Evolutionary conservation across 2,329 filamentous ascomycete genomes (phyloP).

Genomic region (Dendryphion nanum): DNA sequence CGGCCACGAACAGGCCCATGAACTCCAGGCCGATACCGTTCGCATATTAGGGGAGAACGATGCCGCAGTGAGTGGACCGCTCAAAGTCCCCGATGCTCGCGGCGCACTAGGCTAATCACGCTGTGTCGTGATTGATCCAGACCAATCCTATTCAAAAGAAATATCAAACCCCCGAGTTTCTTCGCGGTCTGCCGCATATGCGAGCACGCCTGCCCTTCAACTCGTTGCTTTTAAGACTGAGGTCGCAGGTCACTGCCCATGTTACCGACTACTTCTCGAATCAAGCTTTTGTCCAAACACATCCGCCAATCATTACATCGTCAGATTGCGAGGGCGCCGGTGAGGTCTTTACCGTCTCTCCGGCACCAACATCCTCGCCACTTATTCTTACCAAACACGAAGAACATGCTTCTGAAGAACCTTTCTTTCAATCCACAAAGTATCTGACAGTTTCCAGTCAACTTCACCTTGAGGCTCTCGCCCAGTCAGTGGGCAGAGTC

Average conservation of each 20-base stretch:
- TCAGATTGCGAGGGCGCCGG: constrained; percentile 97
- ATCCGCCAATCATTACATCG: constrained; percentile 91
- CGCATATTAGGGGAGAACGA: constrained; percentile 75
- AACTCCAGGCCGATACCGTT: constrained; percentile 72
- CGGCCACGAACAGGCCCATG: constrained; percentile 69
- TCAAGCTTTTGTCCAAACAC: constrained; percentile 74
- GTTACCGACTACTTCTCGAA: constrained; percentile 73
- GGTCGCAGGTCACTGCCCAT: constrained; percentile 74
- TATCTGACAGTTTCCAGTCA: constrained; percentile 95
- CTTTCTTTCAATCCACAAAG: constrained; percentile 84
- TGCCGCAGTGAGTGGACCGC: constrained; percentile 63
- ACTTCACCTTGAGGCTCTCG: constrained; percentile 87
- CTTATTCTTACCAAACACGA: constrained; percentile 20
- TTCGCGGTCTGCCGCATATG: constrained; percentile 85
- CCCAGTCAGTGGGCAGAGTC: constrained; percentile 83
- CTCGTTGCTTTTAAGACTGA: constrained; percentile 74
- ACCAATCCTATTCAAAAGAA: constrained; percentile 95
- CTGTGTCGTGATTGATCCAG: too few relatives aligned
- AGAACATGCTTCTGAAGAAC: constrained; percentile 25
- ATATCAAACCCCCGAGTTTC: constrained; percentile 84
- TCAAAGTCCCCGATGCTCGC: too few relatives aligned
- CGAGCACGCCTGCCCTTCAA: constrained; percentile 79
- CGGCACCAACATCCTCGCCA: constrained; percentile 22
- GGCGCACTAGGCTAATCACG: too few relatives aligned
- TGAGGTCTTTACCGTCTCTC: constrained; percentile 75